phyloP scores from a whole-genome alignment of 192 early-diverging fungal species.

The Bifiguratus adelaidae region DNA sequence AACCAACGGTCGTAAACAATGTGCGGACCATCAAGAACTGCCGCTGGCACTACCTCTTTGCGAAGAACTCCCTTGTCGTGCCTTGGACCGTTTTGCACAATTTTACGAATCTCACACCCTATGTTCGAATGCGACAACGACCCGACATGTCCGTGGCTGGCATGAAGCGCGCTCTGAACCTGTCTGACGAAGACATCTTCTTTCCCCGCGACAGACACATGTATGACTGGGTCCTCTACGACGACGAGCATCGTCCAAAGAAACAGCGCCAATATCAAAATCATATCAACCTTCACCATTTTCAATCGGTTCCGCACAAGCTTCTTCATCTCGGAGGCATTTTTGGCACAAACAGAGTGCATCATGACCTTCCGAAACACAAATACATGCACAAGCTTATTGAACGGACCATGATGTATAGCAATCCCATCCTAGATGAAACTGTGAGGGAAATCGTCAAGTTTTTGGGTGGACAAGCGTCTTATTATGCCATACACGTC shows the following conservation, averaged over 20 bases:
- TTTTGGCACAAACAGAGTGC: slow-evolving; percentile 28
- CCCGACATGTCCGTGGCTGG: not conserved
- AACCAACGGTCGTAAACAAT: not conserved
- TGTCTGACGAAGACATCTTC: slow-evolving; percentile 21
- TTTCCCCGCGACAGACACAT: slow-evolving; percentile 19
- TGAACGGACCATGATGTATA: slow-evolving; percentile 20
- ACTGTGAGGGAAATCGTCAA: slow-evolving; percentile 28
- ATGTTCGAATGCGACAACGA: slow-evolving; percentile 6
- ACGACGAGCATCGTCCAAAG: slow-evolving; percentile 8
- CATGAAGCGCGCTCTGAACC: slow-evolving; percentile 1
- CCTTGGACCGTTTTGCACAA: slow-evolving; percentile 12
- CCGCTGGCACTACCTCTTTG: slow-evolving; percentile 8
- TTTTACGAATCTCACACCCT: slow-evolving; percentile 1
- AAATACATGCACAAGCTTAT: slow-evolving; percentile 19
- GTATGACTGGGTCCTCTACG: slow-evolving; percentile 38
- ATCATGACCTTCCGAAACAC: slow-evolving; percentile 19
- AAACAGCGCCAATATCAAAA: slow-evolving; percentile 13
- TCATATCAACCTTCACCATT: slow-evolving; percentile 11
- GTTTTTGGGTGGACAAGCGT: slow-evolving; percentile 26
- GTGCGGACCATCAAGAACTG: slow-evolving; percentile 11
- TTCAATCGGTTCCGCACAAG: slow-evolving; percentile 11
- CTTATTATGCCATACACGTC: slow-evolving; percentile 30
- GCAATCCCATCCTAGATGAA: slow-evolving; percentile 24
- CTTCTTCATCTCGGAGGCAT: slow-evolving; percentile 36
- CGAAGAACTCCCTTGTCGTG: slow-evolving; percentile 5